Base-by-base conservation (phyloP, 495 filamentous ascomycete genomes). In the Cudoniella acicularis region DNA sequence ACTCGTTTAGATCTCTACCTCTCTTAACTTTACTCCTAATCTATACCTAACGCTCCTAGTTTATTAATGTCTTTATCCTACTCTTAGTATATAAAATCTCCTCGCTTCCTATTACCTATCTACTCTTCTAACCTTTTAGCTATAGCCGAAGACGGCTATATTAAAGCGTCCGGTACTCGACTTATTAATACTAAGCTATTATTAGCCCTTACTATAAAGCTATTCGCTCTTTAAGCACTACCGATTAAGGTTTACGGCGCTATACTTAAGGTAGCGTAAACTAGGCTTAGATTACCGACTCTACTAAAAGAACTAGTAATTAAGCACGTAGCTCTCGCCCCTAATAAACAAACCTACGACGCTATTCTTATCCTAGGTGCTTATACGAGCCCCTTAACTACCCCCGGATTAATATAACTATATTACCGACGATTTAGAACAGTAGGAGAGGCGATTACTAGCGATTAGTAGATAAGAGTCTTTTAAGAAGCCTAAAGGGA, bases 1-100 rank as follows among this genome's bases (percentile, higher is more conserved):
- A 95, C 94, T 64, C 88, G 94, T 57, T 90, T 86, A 62, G 91
- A 96, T 69, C 80, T 98, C 56, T 98, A 97, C 78, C 90, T 98
- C 52, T 93, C 93, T 47, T 93, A 98, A 68, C 84, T 98, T 6
- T 91, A 89, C 62, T 79, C 86, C 9, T 91, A 98, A 73, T 96
- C 93, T 18, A 92, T 91, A 11, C 92, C 92, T 51, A 97, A 98
- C 77, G 96, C 92, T 1, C 92, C 92, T 17, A 90, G 91, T 66
- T 90, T 95, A 3, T 85, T 87, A 56, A 77, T 81, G 66, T 82
- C 79, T 8, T 79, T 79, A 25, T 71, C 77, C 22, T 82, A 78
- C 71, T 79, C 72, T n/a, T 75, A 74, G 49, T 77, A 78, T 66
- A 75, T 75, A n/a, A 72, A 78, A 60, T 81, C 75, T 20, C 81